phyloP scores from a whole-genome alignment of 2,329 filamentous ascomycete species.

The Xylaria sp. region DNA sequence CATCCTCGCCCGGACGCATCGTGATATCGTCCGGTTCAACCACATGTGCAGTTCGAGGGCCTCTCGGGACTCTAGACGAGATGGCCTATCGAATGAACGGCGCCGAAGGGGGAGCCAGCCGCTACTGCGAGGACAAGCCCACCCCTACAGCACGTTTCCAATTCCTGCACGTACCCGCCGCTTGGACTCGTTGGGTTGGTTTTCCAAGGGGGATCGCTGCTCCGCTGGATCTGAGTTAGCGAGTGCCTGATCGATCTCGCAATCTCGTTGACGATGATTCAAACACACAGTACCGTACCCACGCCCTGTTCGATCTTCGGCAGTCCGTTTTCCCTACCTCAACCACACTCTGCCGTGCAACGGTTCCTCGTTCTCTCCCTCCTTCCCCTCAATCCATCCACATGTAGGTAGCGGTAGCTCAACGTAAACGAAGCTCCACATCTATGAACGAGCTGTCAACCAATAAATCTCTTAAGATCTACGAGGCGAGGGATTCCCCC shows the following conservation, averaged over 20 bases:
- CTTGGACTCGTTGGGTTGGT: constrained; percentile 15
- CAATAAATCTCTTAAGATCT: too few relatives aligned
- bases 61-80: constrained; percentile 10
- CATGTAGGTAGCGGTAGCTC: too few relatives aligned
- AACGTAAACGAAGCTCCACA: neutral
- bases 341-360: constrained; percentile 7
- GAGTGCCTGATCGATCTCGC: constrained; percentile 28
- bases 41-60: constrained; percentile 11
- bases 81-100: constrained; percentile 4
- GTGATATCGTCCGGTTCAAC: constrained; percentile 13
- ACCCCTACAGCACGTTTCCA: constrained; percentile 23
- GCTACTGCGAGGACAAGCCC: constrained; percentile 13
- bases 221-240: constrained; percentile 31
- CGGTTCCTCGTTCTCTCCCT: too few relatives aligned
- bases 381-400: neutral
- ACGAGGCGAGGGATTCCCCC: neutral
- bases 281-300: constrained; percentile 10
- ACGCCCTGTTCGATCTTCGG: constrained; percentile 2
- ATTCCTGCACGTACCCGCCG: constrained; percentile 33
- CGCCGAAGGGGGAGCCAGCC: neutral
- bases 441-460: neutral
- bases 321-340: constrained; percentile 1
- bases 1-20: constrained; percentile 17
- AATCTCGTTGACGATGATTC: constrained; percentile 8
- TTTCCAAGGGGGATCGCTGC: too few relatives aligned